phyloP scores from a whole-genome alignment of 202 grass and related monocot species.

The Schoenoplectus triqueter region DNA sequence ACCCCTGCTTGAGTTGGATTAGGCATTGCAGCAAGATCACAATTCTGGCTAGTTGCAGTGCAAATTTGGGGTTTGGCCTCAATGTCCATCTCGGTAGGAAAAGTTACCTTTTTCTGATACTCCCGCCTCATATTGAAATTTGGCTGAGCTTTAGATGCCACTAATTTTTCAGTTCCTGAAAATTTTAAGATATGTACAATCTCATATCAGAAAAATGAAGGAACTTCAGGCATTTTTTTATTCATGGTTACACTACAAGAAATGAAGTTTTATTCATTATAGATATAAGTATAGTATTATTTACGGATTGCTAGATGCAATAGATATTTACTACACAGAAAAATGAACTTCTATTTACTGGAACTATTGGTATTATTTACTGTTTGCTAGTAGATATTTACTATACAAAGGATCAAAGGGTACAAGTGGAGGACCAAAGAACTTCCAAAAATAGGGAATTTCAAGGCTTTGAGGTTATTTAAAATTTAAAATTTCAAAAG shows the following conservation, averaged over 20 bases:
- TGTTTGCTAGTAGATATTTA: background rate
- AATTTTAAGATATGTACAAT: background rate
- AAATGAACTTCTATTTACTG: background rate
- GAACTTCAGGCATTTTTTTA: background rate
- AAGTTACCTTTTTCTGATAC: slow-evolving; percentile 22
- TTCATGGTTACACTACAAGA: background rate
- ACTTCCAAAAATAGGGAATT: slow-evolving; percentile 5
- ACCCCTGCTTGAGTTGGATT: slow-evolving; percentile 22
- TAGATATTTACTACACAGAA: background rate
- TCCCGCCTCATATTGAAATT: slow-evolving; percentile 14
- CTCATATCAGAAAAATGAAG: slow-evolving; percentile 10
- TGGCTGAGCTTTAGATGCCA: slow-evolving; percentile 17
- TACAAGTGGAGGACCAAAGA: background rate
- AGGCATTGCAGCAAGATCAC: slow-evolving; percentile 42
- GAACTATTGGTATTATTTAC: background rate
- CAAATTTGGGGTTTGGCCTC: background rate
- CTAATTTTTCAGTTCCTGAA: slow-evolving; percentile 14
- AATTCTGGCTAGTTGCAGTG: background rate
- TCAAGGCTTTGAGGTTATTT: background rate
- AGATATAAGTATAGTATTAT: slow-evolving; percentile 18
- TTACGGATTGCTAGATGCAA: background rate
- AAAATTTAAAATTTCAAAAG: slow-evolving; percentile 1
- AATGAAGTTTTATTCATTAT: background rate
- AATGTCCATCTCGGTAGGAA: background rate
- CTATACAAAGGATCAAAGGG: background rate